Conservation (phyloP, 768 basidiomycete genomes). For the Calocybe indica region DNA sequence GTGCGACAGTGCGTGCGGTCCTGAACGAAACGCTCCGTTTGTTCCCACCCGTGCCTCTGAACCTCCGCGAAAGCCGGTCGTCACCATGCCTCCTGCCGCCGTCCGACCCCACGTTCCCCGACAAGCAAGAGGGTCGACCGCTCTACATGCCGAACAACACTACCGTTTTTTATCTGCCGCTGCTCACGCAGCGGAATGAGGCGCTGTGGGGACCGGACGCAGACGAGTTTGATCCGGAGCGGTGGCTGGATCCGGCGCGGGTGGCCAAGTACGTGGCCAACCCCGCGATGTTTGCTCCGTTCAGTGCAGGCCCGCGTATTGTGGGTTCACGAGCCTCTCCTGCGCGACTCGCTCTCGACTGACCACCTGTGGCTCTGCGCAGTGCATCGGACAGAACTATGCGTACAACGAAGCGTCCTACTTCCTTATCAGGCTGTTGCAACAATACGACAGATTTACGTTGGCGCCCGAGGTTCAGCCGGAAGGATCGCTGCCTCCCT, state of each 20-base stretch:
- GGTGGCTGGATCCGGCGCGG: slow-evolving; percentile 65
- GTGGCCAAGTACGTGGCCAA: slow-evolving; percentile 45
- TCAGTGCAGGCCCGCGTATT: slow-evolving; percentile 64
- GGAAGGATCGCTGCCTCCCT: slow-evolving; percentile 52
- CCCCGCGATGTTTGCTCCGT: slow-evolving; percentile 68
- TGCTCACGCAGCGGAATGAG: slow-evolving; percentile 62
- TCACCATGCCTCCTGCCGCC: slow-evolving; percentile 44
- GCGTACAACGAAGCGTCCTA: slow-evolving; percentile 75
- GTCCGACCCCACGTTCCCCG: slow-evolving; percentile 41
- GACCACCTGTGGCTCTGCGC: slow-evolving; percentile 2
- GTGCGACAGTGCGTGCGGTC: slow-evolving; percentile 57
- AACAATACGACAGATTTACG: slow-evolving; percentile 55
- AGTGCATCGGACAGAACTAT: slow-evolving; percentile 73
- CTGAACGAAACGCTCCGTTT: slow-evolving; percentile 75
- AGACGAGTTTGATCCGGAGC: slow-evolving; percentile 70
- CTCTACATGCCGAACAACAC: slow-evolving; percentile 57
- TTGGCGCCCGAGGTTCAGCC: slow-evolving; percentile 61
- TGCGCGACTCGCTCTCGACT: background rate
- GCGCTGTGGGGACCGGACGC: slow-evolving; percentile 73
- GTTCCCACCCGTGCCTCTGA: slow-evolving; percentile 76
- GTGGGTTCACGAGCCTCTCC: slow-evolving; percentile 21
- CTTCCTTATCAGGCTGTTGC: slow-evolving; percentile 62
- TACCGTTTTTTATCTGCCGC: slow-evolving; percentile 50
- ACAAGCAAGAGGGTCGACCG: slow-evolving; percentile 24
- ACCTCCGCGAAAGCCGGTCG: slow-evolving; percentile 53